Evolutionary conservation across 2,329 filamentous ascomycete species (phyloP).

Genomic region (Incumbomyces delicatus): DNA sequence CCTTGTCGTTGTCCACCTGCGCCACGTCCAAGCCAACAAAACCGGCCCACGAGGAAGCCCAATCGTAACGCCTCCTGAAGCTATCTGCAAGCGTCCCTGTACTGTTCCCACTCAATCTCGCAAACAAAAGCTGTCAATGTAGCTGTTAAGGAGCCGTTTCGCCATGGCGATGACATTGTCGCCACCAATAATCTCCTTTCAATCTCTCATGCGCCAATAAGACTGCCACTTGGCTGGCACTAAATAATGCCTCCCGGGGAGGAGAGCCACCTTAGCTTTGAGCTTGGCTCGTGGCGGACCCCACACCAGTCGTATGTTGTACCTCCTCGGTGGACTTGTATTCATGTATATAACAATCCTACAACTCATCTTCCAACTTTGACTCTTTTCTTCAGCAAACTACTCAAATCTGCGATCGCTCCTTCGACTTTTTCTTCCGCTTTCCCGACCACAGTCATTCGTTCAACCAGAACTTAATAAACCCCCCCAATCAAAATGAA

Average conservation of each 20-base stretch:
- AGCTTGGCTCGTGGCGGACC: background rate
- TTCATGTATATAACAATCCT: conserved; percentile 6
- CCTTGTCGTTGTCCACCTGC: background rate
- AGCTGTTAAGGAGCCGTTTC: background rate
- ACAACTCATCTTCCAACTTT: background rate
- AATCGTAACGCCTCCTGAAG: background rate
- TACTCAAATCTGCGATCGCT: conserved; percentile 4
- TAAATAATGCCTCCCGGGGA: background rate
- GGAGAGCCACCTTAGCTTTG: background rate
- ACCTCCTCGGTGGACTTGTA: too few species aligned
- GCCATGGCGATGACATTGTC: background rate
- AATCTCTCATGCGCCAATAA: conserved; percentile 2
- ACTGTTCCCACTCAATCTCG: conserved; percentile 1
- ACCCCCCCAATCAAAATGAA: conserved; percentile 8
- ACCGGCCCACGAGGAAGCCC: background rate
- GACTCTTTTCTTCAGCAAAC: background rate
- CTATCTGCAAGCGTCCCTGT: background rate
- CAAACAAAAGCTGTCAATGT: background rate
- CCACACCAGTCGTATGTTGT: too few species aligned
- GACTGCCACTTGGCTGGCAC: background rate
- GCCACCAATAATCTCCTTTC: conserved; percentile 8
- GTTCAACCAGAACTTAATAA: conserved; percentile 3
- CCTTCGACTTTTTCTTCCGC: background rate
- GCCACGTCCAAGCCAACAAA: background rate
- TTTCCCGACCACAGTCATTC: conserved; percentile 5